These are phyloP conservation scores for Heimioporus sp. DNA, from an alignment of 768 basidiomycete species.

Conservation along the genomic window DNA sequence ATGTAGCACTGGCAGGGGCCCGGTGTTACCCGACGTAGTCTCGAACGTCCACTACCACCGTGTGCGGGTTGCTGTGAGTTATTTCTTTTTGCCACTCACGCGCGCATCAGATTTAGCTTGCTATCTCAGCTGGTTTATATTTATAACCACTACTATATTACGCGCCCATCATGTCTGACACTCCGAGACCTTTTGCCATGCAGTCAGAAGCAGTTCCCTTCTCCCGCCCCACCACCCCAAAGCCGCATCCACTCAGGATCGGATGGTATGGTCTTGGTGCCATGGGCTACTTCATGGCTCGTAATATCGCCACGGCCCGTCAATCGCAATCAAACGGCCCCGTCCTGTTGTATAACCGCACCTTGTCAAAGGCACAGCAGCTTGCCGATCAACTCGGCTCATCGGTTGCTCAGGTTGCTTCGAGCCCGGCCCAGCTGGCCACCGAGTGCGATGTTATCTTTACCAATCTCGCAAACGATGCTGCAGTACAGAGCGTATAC, in stretches of 20 bases:
- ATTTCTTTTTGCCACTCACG: not conserved
- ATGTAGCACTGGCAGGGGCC: no score
- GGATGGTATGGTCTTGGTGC: constrained; percentile 53
- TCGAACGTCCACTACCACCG: not conserved
- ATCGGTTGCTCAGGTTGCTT: constrained; percentile 53
- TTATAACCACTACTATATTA: no score
- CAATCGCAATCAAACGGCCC: constrained; percentile 42
- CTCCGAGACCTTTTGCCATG: constrained; percentile 6
- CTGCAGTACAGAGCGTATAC: constrained; percentile 64
- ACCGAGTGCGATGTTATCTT: constrained; percentile 71
- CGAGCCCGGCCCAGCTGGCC: constrained; percentile 56
- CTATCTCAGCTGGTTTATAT: not conserved
- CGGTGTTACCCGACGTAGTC: not conserved
- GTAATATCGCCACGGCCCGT: constrained; percentile 66
- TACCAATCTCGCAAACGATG: constrained; percentile 71
- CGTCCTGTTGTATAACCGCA: constrained; percentile 77
- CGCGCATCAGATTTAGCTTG: not conserved
- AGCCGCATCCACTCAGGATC: constrained; percentile 35
- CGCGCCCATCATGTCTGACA: not conserved
- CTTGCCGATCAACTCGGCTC: constrained; percentile 56
- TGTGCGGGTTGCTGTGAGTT: not conserved
- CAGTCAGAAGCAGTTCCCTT: constrained; percentile 39
- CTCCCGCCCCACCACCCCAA: constrained; percentile 60
- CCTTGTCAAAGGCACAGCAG: constrained; percentile 54
- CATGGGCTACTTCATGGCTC: constrained; percentile 77